Base-by-base conservation (phyloP, 106 monocot species). In the Agapanthus africanus region DNA sequence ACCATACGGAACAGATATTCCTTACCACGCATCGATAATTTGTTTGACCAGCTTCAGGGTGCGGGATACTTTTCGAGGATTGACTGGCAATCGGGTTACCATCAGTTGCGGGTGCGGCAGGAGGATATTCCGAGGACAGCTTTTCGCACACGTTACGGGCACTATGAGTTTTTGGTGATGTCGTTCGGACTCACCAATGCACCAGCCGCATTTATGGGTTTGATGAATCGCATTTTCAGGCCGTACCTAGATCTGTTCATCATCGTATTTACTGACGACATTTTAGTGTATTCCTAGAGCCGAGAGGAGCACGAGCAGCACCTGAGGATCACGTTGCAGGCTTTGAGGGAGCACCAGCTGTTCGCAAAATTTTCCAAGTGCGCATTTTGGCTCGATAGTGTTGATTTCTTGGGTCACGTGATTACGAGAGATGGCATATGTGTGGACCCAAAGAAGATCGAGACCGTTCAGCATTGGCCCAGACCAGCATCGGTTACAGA, bases 141-240 rank as follows among this genome's bases (percentile, higher is more conserved):
- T 5, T 54, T 54, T n/a, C 15, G 16, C 4, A 54, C 54, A 54
- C 15, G 54, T 4, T 21, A 54, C 16, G 15, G 54, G 54, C 54
- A n/a, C 15, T 54, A 54, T 54, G 54, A 54, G 15, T 54, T 54
- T 42, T 54, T 54, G 5, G 54, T 54, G 5, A 54, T 54, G 54
- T 15, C 54, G 16, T 54, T 54, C 22, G 8, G 22, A 16, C 15
- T 54, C 4, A 16, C 54, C 15, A 54, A 54, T 21, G 54, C 54
- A 14, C 54, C 54, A 54, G 15, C 54, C 8, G 5, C 5, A 4
- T 54, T 54, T 21, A 16, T 54, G 22, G 54, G 16, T 21, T 14
- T 54, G 22, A 54, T 54, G 54, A 23, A 54, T 10, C 5, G 54
- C 4, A 54, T 23, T 5, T 54, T 54, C 4, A 10, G 54, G 22